A percentile compares a stretch with the other conserved stretches of the same genome.
These are phyloP conservation scores for Cutaneotrichosporon dermatis DNA, from an alignment of 1,284 basidiomycete species.

Conservation along the genomic window DNA sequence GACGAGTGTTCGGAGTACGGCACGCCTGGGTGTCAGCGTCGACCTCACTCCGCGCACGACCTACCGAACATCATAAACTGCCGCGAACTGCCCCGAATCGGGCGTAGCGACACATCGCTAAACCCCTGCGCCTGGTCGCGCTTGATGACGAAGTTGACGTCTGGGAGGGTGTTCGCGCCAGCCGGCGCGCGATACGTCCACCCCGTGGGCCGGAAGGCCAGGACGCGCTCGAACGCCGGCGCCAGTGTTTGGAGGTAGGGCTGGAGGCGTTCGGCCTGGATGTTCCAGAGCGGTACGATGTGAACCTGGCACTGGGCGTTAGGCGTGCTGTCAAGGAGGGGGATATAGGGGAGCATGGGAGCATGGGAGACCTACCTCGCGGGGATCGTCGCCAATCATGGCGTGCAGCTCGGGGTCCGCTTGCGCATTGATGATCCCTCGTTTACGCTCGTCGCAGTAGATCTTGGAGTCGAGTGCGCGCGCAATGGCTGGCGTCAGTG, in stretches of 20 bases:
- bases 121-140: constrained; percentile 64
- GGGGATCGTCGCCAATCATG: constrained; percentile 72
- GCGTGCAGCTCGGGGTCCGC: constrained; percentile 74
- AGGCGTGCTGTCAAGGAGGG: too few species aligned
- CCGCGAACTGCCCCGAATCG: constrained; percentile 66
- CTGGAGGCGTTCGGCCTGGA: constrained; percentile 73
- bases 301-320: constrained; percentile 88
- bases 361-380: constrained; percentile 44
- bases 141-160: constrained; percentile 63
- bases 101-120: constrained; percentile 62
- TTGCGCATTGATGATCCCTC: constrained; percentile 72
- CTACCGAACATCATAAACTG: constrained; percentile 67
- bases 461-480: constrained; percentile 75
- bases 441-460: constrained; percentile 81
- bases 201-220: constrained; percentile 88
- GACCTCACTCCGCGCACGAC: constrained; percentile 16
- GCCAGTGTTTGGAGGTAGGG: constrained; percentile 72
- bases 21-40: constrained; percentile 54
- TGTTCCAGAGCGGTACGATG: constrained; percentile 71
- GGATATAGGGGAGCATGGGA: too few species aligned
- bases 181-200: constrained; percentile 79
- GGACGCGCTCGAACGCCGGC: constrained; percentile 65
- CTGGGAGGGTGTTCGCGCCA: constrained; percentile 60
- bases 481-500: constrained; percentile 63
- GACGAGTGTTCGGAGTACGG: constrained; percentile 96